Percentiles rank a stretch among this genome's conserved stretches.
phyloP scores from a whole-genome alignment of 2,329 filamentous ascomycete genomes.

The Aplosporella prunicola region DNA sequence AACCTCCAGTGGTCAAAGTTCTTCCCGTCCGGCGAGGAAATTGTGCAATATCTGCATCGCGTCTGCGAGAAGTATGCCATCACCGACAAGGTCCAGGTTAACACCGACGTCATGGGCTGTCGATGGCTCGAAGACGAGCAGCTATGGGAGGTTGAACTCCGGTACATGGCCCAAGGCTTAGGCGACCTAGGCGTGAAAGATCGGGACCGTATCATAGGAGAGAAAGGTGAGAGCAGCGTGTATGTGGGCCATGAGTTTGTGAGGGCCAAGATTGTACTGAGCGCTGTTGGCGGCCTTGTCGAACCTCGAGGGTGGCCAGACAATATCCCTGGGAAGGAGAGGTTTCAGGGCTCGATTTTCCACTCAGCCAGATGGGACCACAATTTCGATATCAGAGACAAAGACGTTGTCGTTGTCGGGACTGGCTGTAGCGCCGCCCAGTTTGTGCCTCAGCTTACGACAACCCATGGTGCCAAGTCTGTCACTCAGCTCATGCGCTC shows the following conservation, averaged over 20 bases:
- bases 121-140: conserved; percentile 45
- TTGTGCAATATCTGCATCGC: conserved; percentile 43
- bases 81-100: conserved; percentile 49
- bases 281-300: conserved; percentile 46
- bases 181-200: conserved; percentile 45
- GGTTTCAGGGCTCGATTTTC: conserved; percentile 47
- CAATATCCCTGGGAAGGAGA: conserved; percentile 42
- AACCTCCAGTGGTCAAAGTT: conserved; percentile 44
- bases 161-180: conserved; percentile 42
- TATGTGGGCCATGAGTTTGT: conserved; percentile 44
- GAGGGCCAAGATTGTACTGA: conserved; percentile 46
- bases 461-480: conserved; percentile 41
- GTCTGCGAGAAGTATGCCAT: conserved; percentile 45
- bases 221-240: conserved; percentile 38
- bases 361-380: conserved; percentile 50
- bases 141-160: conserved; percentile 46
- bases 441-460: conserved; percentile 43
- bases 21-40: conserved; percentile 41
- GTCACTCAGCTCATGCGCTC: conserved; percentile 52
- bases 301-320: conserved; percentile 45
- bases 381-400: conserved; percentile 43
- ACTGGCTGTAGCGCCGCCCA: conserved; percentile 51
- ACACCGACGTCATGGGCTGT: conserved; percentile 46
- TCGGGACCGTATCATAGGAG: conserved; percentile 33
- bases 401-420: conserved; percentile 49